These are phyloP conservation scores for Termitomyces sp. DNA, from an alignment of 768 basidiomycete genomes.

Conservation along the genomic window DNA sequence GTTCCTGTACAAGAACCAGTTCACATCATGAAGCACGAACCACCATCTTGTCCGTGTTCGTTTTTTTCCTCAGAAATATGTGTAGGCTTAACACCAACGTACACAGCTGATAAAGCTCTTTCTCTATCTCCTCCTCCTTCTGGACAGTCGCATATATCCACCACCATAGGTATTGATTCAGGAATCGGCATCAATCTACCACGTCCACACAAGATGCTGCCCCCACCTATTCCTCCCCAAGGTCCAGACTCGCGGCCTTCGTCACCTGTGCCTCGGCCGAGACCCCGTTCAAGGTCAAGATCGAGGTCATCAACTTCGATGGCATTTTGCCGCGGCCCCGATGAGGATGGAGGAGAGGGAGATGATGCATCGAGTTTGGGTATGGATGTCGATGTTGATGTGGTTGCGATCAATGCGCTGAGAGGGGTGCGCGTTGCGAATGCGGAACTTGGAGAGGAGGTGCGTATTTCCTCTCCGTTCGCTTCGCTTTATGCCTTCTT, in stretches of 20 bases:
- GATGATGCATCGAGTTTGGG: neutral
- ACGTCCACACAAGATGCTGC: slow-evolving; percentile 10
- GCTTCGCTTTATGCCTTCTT: neutral
- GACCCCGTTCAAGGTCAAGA: slow-evolving; percentile 4
- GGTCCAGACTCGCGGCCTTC: slow-evolving; percentile 11
- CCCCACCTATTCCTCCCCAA: slow-evolving; percentile 10
- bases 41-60: neutral
- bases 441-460: slow-evolving; percentile 13
- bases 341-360: neutral
- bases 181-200: neutral
- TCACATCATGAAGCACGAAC: neutral
- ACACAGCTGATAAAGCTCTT: neutral
- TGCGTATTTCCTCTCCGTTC: neutral
- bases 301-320: slow-evolving; percentile 4
- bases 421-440: slow-evolving; percentile 9
- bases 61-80: neutral
- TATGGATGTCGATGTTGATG: slow-evolving; percentile 4
- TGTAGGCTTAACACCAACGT: too few species aligned
- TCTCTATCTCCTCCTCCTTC: neutral
- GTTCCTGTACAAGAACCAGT: neutral
- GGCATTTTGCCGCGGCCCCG: neutral
- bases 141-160: slow-evolving; percentile 7
- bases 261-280: slow-evolving; percentile 1
- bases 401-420: slow-evolving; percentile 13
- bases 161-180: neutral